Percentiles rank a stretch among this genome's conserved stretches.
Evolutionary conservation across 2,329 filamentous ascomycete species (phyloP).

Genomic region (Calonectria ilicicola): DNA sequence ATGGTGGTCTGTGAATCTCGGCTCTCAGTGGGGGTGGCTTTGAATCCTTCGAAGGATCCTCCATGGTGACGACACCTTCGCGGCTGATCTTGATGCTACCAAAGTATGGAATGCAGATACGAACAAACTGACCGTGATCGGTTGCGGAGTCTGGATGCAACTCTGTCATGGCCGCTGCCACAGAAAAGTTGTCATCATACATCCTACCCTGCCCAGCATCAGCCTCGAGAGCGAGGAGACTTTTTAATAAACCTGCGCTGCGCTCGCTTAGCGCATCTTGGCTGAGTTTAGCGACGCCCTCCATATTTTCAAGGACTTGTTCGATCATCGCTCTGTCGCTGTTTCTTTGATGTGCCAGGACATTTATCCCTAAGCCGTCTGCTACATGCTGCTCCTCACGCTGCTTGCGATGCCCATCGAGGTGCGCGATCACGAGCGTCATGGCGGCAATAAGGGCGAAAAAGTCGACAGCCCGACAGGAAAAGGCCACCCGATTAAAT

Average conservation of each 20-base stretch:
- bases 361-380: background rate
- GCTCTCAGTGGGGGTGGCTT: background rate
- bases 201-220: background rate
- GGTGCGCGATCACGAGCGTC: constrained; percentile 49
- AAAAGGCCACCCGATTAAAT: constrained; percentile 44
- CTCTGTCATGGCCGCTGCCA: constrained; percentile 48
- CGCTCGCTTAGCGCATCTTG: background rate
- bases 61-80: constrained; percentile 2
- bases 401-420: background rate
- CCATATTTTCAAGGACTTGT: constrained; percentile 33
- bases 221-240: background rate
- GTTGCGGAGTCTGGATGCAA: constrained; percentile 18
- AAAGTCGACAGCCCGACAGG: constrained; percentile 52
- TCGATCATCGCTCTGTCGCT: constrained; percentile 17
- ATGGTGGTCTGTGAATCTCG: background rate
- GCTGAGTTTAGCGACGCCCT: background rate
- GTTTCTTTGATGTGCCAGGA: constrained; percentile 1
- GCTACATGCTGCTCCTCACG: background rate
- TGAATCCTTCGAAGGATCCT: background rate
- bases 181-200: background rate
- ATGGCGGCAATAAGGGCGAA: constrained; percentile 52
- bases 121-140: constrained; percentile 35
- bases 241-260: background rate
- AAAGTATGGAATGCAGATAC: constrained; percentile 16
- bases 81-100: constrained; percentile 15